Percentiles rank a stretch among this genome's conserved stretches.
These are phyloP conservation scores for Elymus sibiricus DNA, from an alignment of 176 grass and related monocot species.

Conservation along the genomic window DNA sequence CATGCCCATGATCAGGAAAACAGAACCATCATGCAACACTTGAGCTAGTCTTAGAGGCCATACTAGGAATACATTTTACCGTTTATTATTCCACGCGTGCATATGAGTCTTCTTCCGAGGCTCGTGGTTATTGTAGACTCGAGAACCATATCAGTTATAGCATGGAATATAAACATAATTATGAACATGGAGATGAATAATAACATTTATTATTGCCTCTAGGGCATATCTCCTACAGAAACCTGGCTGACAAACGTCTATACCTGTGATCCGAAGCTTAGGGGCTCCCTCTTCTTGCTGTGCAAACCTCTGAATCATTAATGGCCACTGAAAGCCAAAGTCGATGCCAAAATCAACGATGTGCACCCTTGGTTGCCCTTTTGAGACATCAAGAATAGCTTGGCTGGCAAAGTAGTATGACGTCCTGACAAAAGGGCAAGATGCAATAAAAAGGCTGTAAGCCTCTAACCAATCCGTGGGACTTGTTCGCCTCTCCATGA, in stretches of 20 bases:
- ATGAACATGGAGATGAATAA: no score
- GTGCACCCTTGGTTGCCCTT: slow-evolving; percentile 43
- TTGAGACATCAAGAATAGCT: slow-evolving; percentile 35
- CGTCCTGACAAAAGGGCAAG: slow-evolving; percentile 31
- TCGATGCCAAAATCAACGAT: slow-evolving; percentile 66
- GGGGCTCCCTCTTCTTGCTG: slow-evolving; percentile 17
- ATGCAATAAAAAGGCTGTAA: slow-evolving; percentile 16
- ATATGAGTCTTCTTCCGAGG: no score
- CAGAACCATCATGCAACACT: no score
- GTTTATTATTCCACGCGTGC: no score
- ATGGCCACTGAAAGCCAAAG: slow-evolving; percentile 56
- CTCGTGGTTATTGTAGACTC: no score
- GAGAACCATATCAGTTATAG: no score
- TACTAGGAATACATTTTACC: no score
- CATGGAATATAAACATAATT: no score
- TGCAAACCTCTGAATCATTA: slow-evolving; percentile 45
- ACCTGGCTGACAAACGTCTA: slow-evolving; percentile 46
- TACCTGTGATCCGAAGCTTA: slow-evolving; percentile 51
- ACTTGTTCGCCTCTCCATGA: slow-evolving; percentile 12
- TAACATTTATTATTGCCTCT: no score
- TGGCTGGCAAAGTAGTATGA: slow-evolving; percentile 51
- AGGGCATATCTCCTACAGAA: no score
- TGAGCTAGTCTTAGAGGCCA: no score
- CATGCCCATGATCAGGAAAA: no score
- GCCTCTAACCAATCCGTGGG: slow-evolving; percentile 19